These are phyloP conservation scores for Lactarius deliciosus DNA, from an alignment of 768 basidiomycete genomes.

Conservation along the genomic window DNA sequence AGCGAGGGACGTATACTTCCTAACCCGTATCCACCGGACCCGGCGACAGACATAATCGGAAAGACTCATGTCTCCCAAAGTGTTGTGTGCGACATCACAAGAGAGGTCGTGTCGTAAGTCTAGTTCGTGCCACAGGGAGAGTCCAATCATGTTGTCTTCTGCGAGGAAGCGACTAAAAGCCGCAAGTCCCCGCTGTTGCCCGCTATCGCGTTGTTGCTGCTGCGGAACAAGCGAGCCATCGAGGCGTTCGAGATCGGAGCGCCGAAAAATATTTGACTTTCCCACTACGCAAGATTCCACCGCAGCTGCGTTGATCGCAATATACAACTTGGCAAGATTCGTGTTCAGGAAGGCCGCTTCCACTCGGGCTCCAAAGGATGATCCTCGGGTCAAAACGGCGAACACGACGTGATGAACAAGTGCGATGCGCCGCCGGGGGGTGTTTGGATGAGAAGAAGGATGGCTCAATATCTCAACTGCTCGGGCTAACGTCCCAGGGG, in stretches of 20 bases:
- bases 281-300: slow-evolving; percentile 96
- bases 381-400: slow-evolving; percentile 63
- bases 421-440: slow-evolving; percentile 55
- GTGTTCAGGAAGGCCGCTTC: slow-evolving; percentile 97
- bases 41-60: slow-evolving; percentile 83
- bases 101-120: slow-evolving; percentile 86
- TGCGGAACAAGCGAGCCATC: slow-evolving; percentile 58
- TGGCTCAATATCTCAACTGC: slow-evolving; percentile 73
- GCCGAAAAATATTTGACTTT: slow-evolving; percentile 92
- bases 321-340: slow-evolving; percentile 97
- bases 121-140: slow-evolving; percentile 91
- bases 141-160: slow-evolving; percentile 97
- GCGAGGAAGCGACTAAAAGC: slow-evolving; percentile 89
- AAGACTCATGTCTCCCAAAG: slow-evolving; percentile 85
- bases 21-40: slow-evolving; percentile 94
- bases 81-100: slow-evolving; percentile 85
- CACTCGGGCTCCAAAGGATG: slow-evolving; percentile 74
- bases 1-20: slow-evolving; percentile 86
- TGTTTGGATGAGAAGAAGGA: slow-evolving; percentile 37
- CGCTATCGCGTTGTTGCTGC: slow-evolving; percentile 22
- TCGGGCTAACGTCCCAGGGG: slow-evolving; percentile 75
- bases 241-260: slow-evolving; percentile 79
- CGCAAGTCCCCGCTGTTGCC: slow-evolving; percentile 56
- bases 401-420: slow-evolving; percentile 96
- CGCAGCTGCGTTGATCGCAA: slow-evolving; percentile 87